Evolutionary conservation across 805 yeast genomes (phyloP), one percentile per base, ranked within the genome.

Genomic region (Saccharomycopsis babjevae): DNA sequence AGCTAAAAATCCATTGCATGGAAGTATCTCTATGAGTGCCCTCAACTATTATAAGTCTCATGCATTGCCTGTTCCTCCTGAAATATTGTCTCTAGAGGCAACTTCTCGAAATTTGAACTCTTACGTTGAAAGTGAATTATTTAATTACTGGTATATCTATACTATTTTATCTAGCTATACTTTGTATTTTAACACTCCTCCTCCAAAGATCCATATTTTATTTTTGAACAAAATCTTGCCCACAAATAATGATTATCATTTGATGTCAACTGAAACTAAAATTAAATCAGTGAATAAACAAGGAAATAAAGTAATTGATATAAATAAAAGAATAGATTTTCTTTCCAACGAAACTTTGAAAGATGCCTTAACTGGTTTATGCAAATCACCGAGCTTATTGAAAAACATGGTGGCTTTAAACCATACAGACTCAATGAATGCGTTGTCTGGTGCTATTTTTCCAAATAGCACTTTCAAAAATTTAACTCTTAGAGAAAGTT

Each of bases 1-100:
- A 32, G 55, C 39, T 25, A 36, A 43, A 6, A 62, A 59, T 6
- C 58, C 60, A 11, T 60, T 83, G 1, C 71, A 83, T 55, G 88
- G 88, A 18, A 86, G 84, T 66, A 82, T 79, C 66, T 72, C 83
- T 67, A 69, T 82, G 58, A 79, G 79, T 59, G 70, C 84, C 57
- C 70, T 83, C 59, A 73, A 78, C 52, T 75, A 83, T 50, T 83
- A 77, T 68, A 79, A 75, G 46, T 50, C 66, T 11, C 64, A 63
- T 54, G 85, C 84, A 0, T 72, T 83, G 25, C 88, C 88, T 0
- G 64, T 83, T 13, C 73, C 77, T 8, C 68, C 81, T 50, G 84
- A 62, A 16, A 50, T 66, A 5, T 55, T 42, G 4, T 50, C 54
- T 16, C 57, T 22, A 28, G 61, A 54, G 20, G 43, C 55, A 18